phyloP scores from a whole-genome alignment of 305 asterid genomes.

The Rubia balearica region DNA sequence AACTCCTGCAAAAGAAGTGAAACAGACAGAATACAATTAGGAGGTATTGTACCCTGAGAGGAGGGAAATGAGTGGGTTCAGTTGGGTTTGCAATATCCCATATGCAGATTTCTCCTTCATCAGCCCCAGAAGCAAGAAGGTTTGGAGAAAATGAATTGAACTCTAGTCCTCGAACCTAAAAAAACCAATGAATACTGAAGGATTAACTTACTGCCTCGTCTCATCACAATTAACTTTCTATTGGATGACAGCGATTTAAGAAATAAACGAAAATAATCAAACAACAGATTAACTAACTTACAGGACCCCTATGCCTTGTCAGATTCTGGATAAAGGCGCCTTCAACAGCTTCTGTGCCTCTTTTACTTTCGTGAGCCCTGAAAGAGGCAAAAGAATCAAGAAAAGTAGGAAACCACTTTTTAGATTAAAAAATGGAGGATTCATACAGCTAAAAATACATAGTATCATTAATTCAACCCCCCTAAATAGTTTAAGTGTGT shows the following conservation, averaged over 20 bases:
- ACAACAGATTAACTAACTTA: constrained; percentile 29
- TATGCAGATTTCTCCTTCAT: constrained; percentile 93
- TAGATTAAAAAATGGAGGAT: neutral
- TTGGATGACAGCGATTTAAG: neutral
- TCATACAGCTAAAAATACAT: neutral
- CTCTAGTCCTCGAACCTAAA: constrained; percentile 78
- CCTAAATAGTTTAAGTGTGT: neutral
- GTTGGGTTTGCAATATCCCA: constrained; percentile 85
- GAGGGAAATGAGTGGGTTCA: constrained; percentile 77
- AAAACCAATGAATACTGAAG: constrained; percentile 2
- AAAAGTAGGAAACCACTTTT: neutral
- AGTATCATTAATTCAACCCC: neutral
- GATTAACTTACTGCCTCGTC: neutral
- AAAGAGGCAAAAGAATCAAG: constrained; percentile 15
- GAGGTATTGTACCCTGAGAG: constrained; percentile 56
- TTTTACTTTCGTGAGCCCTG: constrained; percentile 40
- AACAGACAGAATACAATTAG: neutral
- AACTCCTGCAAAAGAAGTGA: neutral
- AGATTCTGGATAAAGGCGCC: constrained; percentile 60
- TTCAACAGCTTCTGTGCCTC: constrained; percentile 48
- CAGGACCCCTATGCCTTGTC: constrained; percentile 86
- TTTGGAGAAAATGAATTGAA: constrained; percentile 64
- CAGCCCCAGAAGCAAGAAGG: constrained; percentile 96
- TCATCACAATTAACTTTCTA: neutral
- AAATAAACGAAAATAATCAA: constrained; percentile 6